Evolutionary conservation across 1,284 basidiomycete species (phyloP).

Genomic region (Cutaneotrichosporon sp.): DNA sequence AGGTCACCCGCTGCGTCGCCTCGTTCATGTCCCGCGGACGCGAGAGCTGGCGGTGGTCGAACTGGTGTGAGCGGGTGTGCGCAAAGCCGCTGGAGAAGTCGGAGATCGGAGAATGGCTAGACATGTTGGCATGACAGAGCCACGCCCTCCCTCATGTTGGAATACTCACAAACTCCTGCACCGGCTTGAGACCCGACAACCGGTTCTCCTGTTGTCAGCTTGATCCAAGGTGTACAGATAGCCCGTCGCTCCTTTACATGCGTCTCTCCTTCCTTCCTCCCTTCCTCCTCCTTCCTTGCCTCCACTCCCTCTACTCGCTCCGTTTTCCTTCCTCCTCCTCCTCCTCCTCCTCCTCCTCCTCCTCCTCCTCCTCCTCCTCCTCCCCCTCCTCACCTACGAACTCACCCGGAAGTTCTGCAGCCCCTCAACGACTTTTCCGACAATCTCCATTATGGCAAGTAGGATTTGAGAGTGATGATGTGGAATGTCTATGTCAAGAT

Average conservation of each 20-base stretch:
- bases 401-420: slow-evolving; percentile 36
- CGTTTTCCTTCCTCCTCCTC: not conserved
- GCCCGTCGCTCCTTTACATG: too few relatives aligned
- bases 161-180: slow-evolving; percentile 43
- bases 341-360: not conserved
- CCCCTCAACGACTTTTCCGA: slow-evolving; percentile 34
- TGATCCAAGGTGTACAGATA: too few relatives aligned
- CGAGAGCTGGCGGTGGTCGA: slow-evolving; percentile 85
- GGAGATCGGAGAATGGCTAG: too few relatives aligned
- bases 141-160: not conserved
- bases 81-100: too few relatives aligned
- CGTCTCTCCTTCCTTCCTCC: too few relatives aligned
- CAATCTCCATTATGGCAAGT: slow-evolving; percentile 26
- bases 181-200: slow-evolving; percentile 41
- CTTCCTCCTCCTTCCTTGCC: not conserved
- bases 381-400: too few relatives aligned
- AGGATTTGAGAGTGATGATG: slow-evolving; percentile 13
- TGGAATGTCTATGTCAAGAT: not conserved
- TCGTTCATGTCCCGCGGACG: slow-evolving; percentile 65
- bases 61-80: slow-evolving; percentile 48
- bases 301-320: too few relatives aligned
- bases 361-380: not conserved
- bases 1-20: slow-evolving; percentile 69
- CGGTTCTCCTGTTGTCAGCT: slow-evolving; percentile 35
- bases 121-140: not conserved